Evolutionary conservation across 1,284 basidiomycete species (phyloP).

Genomic region (Phaffia rhodozyma): DNA sequence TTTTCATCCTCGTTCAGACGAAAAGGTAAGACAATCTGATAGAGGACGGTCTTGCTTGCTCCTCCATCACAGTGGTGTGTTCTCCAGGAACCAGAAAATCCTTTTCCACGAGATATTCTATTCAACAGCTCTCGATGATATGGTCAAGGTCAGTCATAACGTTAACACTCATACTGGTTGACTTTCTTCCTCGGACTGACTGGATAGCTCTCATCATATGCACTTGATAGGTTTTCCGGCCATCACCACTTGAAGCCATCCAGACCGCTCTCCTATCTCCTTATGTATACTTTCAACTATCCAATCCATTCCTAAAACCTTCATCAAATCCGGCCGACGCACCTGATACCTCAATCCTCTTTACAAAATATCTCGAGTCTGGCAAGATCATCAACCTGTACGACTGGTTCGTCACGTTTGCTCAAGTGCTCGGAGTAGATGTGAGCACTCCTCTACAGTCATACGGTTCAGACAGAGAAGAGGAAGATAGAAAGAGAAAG

Average conservation of each 20-base stretch:
- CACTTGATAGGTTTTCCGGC: slow-evolving; percentile 9
- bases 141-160: slow-evolving; percentile 6
- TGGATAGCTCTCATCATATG: background rate
- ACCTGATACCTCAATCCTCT: slow-evolving; percentile 60
- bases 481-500: slow-evolving; percentile 24
- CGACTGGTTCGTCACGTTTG: slow-evolving; percentile 66
- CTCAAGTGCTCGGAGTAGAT: slow-evolving; percentile 43
- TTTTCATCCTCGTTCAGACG: too few species aligned
- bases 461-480: slow-evolving; percentile 35
- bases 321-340: slow-evolving; percentile 27
- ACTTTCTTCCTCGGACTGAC: background rate
- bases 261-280: slow-evolving; percentile 14
- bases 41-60: background rate
- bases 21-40: too few species aligned
- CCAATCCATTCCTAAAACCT: background rate
- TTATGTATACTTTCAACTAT: slow-evolving; percentile 11
- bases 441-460: slow-evolving; percentile 17
- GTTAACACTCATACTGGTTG: background rate
- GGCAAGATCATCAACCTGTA: slow-evolving; percentile 66
- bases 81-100: background rate
- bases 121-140: slow-evolving; percentile 10
- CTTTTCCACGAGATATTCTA: slow-evolving; percentile 14
- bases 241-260: slow-evolving; percentile 11
- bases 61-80: background rate
- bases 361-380: slow-evolving; percentile 57